phyloP scores from a whole-genome alignment of 2,329 filamentous ascomycete genomes.

The Talaromyces sp. region DNA sequence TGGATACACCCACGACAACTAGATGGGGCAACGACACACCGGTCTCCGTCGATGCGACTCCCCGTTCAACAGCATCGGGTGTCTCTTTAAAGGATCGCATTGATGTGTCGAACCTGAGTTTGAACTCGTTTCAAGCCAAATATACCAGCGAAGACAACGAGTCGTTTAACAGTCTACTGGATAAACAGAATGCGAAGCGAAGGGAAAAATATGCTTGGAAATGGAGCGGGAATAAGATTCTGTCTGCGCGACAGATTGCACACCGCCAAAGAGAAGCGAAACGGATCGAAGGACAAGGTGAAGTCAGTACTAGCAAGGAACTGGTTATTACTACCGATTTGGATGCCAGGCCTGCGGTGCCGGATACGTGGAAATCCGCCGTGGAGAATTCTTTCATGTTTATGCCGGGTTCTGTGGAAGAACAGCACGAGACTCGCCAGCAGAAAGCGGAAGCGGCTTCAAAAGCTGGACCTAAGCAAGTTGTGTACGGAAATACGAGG shows the following conservation, averaged over 20 bases:
- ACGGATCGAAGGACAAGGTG: constrained; percentile 63
- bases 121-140: constrained; percentile 81
- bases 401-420: constrained; percentile 49
- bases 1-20: constrained; percentile 64
- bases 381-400: constrained; percentile 91
- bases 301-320: constrained; percentile 46
- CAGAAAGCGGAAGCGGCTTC: constrained; percentile 69
- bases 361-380: constrained; percentile 70
- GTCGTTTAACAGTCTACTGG: constrained; percentile 87
- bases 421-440: constrained; percentile 57
- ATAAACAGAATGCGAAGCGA: constrained; percentile 81
- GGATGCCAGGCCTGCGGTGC: constrained; percentile 71
- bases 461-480: constrained; percentile 69
- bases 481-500: constrained; percentile 81
- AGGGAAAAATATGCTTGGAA: constrained; percentile 86
- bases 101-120: constrained; percentile 70
- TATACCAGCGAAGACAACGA: constrained; percentile 99
- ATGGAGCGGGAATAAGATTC: constrained; percentile 81
- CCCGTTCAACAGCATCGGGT: neutral
- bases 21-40: constrained; percentile 11
- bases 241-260: constrained; percentile 59
- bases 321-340: constrained; percentile 60
- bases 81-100: constrained; percentile 35
- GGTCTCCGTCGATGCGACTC: constrained; percentile 28
- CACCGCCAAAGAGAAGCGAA: constrained; percentile 60